Conservation (phyloP, 306 rosid species). For the Phaseolus lunatus region DNA sequence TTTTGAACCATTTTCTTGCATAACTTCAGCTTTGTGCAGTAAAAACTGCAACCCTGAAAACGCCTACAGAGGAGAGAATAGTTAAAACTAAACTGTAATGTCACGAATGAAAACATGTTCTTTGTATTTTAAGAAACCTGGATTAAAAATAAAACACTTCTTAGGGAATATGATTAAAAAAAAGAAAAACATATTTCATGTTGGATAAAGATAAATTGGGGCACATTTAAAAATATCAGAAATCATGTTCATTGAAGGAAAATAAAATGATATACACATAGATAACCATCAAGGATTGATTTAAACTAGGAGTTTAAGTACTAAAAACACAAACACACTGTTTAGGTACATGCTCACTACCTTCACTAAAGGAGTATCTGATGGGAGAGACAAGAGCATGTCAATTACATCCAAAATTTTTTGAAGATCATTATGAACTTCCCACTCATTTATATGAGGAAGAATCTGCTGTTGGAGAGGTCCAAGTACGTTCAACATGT, state of each 20-base stretch:
- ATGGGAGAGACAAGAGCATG: slow-evolving; percentile 75
- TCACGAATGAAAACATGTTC: neutral
- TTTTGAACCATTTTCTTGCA: slow-evolving; percentile 77
- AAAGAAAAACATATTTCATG: neutral
- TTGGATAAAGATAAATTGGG: neutral
- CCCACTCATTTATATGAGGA: slow-evolving; percentile 61
- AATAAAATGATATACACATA: neutral
- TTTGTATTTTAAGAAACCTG: neutral
- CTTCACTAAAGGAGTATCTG: slow-evolving; percentile 77
- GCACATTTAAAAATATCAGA: neutral
- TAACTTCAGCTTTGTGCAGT: slow-evolving; percentile 57
- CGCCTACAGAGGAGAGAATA: slow-evolving; percentile 57
- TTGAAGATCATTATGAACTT: slow-evolving; percentile 69
- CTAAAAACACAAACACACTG: neutral
- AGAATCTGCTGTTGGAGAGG: slow-evolving; percentile 63
- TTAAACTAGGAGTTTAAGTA: neutral
- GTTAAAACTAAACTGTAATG: neutral
- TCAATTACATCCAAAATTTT: slow-evolving; percentile 65
- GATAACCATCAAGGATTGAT: neutral
- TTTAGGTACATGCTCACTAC: slow-evolving; percentile 45
- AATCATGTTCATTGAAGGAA: neutral
- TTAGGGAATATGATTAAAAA: neutral
- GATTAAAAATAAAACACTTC: neutral
- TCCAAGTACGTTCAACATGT: slow-evolving; percentile 69
- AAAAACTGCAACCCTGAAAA: slow-evolving; percentile 89